phyloP scores from a whole-genome alignment of 495 filamentous ascomycete species.

The Penicillium alfredii region DNA sequence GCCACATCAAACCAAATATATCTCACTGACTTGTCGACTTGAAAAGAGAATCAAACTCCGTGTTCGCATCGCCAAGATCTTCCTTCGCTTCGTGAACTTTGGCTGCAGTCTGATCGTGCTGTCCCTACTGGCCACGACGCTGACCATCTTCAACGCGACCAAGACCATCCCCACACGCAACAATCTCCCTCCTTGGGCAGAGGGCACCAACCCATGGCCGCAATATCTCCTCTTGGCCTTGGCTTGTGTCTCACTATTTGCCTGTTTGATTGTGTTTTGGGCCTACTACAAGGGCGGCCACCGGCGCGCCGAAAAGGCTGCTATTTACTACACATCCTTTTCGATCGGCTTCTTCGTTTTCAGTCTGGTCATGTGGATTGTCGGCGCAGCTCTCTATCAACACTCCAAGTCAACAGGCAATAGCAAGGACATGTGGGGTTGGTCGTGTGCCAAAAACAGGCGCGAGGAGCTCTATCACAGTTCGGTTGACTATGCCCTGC shows the following conservation, averaged over 20 bases:
- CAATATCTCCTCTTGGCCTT: conserved; percentile 77
- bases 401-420: conserved; percentile 62
- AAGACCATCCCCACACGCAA: conserved; percentile 65
- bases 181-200: conserved; percentile 76
- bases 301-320: conserved; percentile 80
- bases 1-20: neutral
- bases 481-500: conserved; percentile 80
- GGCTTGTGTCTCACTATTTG: conserved; percentile 69
- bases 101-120: conserved; percentile 94
- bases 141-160: conserved; percentile 86
- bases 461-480: conserved; percentile 66
- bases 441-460: conserved; percentile 86
- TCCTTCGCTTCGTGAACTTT: conserved; percentile 90
- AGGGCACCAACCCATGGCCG: conserved; percentile 75
- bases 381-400: conserved; percentile 80
- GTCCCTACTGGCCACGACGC: conserved; percentile 73
- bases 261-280: conserved; percentile 76
- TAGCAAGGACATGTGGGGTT: conserved; percentile 91
- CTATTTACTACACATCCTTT: conserved; percentile 89
- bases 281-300: conserved; percentile 89
- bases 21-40: conserved; percentile 5
- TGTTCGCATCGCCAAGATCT: conserved; percentile 89
- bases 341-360: conserved; percentile 90
- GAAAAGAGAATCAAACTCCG: conserved; percentile 85
- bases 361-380: conserved; percentile 87